A percentile compares a stretch with the other conserved stretches of the same genome.
phyloP scores from a whole-genome alignment of 495 filamentous ascomycete species.

The Trypethelium eluteriae region DNA sequence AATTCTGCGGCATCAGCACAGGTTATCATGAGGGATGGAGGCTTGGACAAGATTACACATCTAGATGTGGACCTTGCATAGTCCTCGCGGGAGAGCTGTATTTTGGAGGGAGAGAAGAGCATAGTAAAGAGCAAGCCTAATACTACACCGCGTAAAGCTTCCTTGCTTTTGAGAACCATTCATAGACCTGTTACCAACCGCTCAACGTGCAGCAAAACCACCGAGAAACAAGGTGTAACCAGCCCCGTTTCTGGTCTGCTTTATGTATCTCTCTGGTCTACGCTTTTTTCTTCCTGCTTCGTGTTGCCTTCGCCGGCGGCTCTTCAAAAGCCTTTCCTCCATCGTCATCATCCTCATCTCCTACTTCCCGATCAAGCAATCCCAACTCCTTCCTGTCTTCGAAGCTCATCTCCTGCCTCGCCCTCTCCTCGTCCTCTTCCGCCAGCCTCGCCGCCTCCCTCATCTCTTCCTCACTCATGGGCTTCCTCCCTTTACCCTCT shows the following conservation, averaged over 20 bases:
- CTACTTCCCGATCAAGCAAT: slow-evolving; percentile 8
- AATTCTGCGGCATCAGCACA: neutral
- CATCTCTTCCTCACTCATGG: neutral
- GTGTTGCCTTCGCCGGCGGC: slow-evolving; percentile 5
- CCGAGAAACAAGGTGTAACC: neutral
- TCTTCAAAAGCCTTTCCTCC: slow-evolving; percentile 14
- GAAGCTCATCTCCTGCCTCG: neutral
- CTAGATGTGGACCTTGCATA: neutral
- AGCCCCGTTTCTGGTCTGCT: neutral
- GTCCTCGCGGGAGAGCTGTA: neutral
- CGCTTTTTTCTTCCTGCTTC: neutral
- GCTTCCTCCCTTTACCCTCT: neutral
- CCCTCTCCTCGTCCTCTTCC: slow-evolving; percentile 6
- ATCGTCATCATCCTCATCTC: slow-evolving; percentile 4
- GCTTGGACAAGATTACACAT: slow-evolving; percentile 1
- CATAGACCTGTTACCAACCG: neutral
- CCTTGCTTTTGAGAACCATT: neutral
- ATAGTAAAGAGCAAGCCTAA: neutral
- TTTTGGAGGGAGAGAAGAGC: too few species aligned
- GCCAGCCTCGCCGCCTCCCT: neutral
- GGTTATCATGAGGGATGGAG: neutral
- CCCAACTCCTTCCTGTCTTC: neutral
- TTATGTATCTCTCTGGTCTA: neutral
- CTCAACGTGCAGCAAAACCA: neutral
- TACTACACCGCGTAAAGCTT: neutral